Evolutionary conservation across 257 asterid genomes (phyloP), one percentile per base, ranked within the genome.

Genomic region (Asclepias syriaca): DNA sequence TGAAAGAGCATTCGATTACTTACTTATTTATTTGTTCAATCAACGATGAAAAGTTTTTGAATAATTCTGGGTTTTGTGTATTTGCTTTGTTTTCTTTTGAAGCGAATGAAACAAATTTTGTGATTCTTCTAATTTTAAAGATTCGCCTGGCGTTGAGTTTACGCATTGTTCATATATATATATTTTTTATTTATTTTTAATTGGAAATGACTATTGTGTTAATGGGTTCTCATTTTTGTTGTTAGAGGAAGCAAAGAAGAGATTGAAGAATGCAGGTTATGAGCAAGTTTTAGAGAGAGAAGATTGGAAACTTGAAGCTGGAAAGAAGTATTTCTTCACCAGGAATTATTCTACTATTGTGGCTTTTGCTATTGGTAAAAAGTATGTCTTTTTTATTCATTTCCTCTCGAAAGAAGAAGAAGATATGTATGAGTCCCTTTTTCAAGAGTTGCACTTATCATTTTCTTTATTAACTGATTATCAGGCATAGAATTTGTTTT

Each of bases 301-400:
- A 72, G 97, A 87, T 55, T 95, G 96, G 99, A 77, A 83, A 82
- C 75, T 92, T 69, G 86, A 85, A 77, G 92, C 95, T 84, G 98
- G 98, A 40, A 87, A 86, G 78, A 92, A 92, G 75, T 95, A 88
- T 81, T 91, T 85, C 85, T 92, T 92, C 90, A 89, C 99, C 73
- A 85, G 98, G 83, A 95, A 92, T 71, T 74, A 94, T 84, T 94
- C 97, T 5, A 94, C 96, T 3, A 87, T 93, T 79, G 91, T 91
- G 80, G 97, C 97, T 75, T 93, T 93, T 82, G 98, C 97, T 65
- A 73, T 93, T 69, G 98, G 98, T 71, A 76, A 89, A 83, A 93
- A 87, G 98, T 93, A 87, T 39, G 96, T 37, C 27, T 22, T 43
- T 4, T 15, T 21, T 8, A 51, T 3, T 43, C 8, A 4, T 40